These are phyloP conservation scores for Calonectria pseudoreteaudii DNA, from an alignment of 2,329 filamentous ascomycete genomes.

Conservation along the genomic window DNA sequence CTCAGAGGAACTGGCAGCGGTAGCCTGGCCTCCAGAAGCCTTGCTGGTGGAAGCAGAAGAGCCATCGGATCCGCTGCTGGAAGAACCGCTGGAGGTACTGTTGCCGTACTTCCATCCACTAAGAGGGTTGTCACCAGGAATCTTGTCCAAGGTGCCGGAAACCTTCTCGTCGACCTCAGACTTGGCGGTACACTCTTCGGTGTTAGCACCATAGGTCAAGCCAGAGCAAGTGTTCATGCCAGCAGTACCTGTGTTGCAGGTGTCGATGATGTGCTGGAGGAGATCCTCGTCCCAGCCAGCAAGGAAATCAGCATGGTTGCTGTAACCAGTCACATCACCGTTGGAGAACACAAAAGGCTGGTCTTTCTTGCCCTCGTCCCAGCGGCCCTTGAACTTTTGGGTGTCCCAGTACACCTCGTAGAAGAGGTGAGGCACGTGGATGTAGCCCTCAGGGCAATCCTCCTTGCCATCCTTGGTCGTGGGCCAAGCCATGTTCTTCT, in stretches of 20 bases:
- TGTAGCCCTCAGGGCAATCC: slow-evolving; percentile 67
- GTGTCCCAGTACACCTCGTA: slow-evolving; percentile 73
- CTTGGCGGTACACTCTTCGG: slow-evolving; percentile 62
- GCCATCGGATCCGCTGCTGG: background rate
- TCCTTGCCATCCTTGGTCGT: slow-evolving; percentile 58
- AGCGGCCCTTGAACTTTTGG: slow-evolving; percentile 61
- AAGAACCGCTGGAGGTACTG: slow-evolving; percentile 23
- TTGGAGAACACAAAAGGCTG: slow-evolving; percentile 77
- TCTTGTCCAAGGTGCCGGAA: slow-evolving; percentile 55
- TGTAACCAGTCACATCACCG: slow-evolving; percentile 78
- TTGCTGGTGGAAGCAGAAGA: slow-evolving; percentile 13
- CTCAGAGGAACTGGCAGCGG: background rate
- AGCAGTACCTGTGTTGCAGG: slow-evolving; percentile 69
- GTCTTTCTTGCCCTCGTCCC: slow-evolving; percentile 64
- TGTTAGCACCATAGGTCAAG: slow-evolving; percentile 65
- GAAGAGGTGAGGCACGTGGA: slow-evolving; percentile 69
- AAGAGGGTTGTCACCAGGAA: slow-evolving; percentile 69
- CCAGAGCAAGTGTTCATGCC: slow-evolving; percentile 74
- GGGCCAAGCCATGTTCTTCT: slow-evolving; percentile 76
- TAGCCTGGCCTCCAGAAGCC: background rate
- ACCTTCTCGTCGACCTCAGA: slow-evolving; percentile 60
- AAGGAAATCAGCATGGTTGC: slow-evolving; percentile 78
- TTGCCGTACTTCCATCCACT: slow-evolving; percentile 62
- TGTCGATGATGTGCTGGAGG: slow-evolving; percentile 75
- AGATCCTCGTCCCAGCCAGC: slow-evolving; percentile 76